A percentile compares a stretch with the other conserved stretches of the same genome.
phyloP scores from a whole-genome alignment of 768 basidiomycete species.

The Kwoniella sp. region DNA sequence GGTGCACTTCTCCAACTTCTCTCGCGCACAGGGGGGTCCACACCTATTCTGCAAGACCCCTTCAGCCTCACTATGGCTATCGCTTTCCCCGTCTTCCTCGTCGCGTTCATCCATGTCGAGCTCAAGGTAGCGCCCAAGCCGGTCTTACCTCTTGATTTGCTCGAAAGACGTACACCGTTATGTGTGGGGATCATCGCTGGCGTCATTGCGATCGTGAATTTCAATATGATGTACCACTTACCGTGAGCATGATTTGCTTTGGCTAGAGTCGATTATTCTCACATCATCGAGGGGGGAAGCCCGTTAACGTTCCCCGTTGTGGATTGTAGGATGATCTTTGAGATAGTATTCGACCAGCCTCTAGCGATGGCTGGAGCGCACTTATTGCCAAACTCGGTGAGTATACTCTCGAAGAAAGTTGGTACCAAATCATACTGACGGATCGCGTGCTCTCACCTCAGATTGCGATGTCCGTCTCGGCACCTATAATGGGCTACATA shows the following conservation, averaged over 20 bases:
- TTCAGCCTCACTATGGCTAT: constrained; percentile 9
- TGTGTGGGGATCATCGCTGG: constrained; percentile 28
- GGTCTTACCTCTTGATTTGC: constrained; percentile 18
- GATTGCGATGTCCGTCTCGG: constrained; percentile 22
- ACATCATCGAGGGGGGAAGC: not conserved
- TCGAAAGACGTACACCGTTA: constrained; percentile 13
- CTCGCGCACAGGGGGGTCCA: not conserved
- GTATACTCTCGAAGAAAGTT: not conserved
- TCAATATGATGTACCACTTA: constrained; percentile 32
- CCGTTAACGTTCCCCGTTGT: too few relatives aligned
- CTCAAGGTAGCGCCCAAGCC: constrained; percentile 24
- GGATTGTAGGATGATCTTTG: constrained; percentile 20
- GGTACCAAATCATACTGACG: too few relatives aligned
- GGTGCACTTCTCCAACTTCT: constrained; percentile 23
- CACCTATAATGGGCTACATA: constrained; percentile 20
- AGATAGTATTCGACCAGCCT: constrained; percentile 27
- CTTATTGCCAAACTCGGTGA: constrained; percentile 25
- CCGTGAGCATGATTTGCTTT: constrained; percentile 9
- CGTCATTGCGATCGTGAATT: constrained; percentile 25
- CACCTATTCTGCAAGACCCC: constrained; percentile 11
- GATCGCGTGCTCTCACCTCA: too few relatives aligned
- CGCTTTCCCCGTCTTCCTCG: constrained; percentile 11
- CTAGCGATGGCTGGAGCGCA: constrained; percentile 26
- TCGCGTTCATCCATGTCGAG: constrained; percentile 23
- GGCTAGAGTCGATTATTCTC: not conserved